These are phyloP conservation scores for Fusarium sp. DNA, from an alignment of 2,329 filamentous ascomycete species.

Conservation along the genomic window DNA sequence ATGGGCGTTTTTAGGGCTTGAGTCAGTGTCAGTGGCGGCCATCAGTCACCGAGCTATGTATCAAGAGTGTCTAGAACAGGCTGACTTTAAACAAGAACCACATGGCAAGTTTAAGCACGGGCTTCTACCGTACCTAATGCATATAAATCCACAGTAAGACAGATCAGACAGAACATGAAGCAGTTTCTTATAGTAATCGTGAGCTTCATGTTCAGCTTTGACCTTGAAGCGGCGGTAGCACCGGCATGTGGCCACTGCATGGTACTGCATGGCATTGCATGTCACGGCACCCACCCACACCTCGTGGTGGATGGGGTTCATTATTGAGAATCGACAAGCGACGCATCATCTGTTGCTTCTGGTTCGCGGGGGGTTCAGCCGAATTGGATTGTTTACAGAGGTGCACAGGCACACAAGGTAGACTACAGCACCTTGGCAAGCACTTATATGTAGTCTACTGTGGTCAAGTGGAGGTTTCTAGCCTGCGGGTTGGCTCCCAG, in stretches of 20 bases:
- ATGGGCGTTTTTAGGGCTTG: background rate
- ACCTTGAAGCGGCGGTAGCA: background rate
- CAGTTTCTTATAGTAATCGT: background rate
- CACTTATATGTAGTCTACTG: background rate
- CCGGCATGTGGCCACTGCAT: background rate
- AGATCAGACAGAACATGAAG: background rate
- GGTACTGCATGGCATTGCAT: background rate
- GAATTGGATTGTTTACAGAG: conserved; percentile 12
- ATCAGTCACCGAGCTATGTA: background rate
- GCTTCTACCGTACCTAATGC: background rate
- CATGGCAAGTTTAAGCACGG: conserved; percentile 6
- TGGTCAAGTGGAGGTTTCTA: background rate
- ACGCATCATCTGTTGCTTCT: conserved; percentile 1
- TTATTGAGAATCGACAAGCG: background rate
- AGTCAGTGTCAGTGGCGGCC: conserved; percentile 4
- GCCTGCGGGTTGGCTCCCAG: background rate
- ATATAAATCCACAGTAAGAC: background rate
- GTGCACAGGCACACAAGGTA: background rate
- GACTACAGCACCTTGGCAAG: background rate
- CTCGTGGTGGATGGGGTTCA: conserved; percentile 13
- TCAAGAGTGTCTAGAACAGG: conserved; percentile 3
- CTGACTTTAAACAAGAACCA: background rate
- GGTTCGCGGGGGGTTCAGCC: background rate
- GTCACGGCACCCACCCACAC: conserved; percentile 16
- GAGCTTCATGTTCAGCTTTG: conserved; percentile 8